Evolutionary conservation across 192 early-diverging fungal genomes (phyloP).

Genomic region (Thoreauomyces humboldtii): DNA sequence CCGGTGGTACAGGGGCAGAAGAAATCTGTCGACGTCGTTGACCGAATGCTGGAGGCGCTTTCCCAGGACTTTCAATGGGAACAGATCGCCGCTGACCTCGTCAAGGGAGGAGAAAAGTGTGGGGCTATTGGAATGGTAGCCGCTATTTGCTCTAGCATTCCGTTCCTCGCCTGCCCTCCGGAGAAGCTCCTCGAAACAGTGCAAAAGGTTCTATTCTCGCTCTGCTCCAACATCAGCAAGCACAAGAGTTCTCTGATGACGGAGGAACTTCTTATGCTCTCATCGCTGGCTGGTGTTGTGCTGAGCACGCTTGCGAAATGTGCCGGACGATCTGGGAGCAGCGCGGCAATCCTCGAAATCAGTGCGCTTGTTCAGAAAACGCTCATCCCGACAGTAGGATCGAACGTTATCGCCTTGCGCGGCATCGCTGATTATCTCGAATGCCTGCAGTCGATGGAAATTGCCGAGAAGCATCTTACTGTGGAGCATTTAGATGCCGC

Average conservation of each 20-base stretch:
- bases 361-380: conserved; percentile 2
- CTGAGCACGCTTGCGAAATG: conserved; percentile 16
- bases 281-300: conserved; percentile 8
- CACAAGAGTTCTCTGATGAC: too few species aligned
- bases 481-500: conserved; percentile 45
- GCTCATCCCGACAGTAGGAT: neutral
- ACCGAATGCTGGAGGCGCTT: conserved; percentile 39
- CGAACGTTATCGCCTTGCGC: conserved; percentile 5
- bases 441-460: neutral
- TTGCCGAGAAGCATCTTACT: conserved; percentile 22
- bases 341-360: neutral
- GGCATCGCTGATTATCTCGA: conserved; percentile 17
- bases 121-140: conserved; percentile 2
- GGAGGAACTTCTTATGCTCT: too few species aligned
- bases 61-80: conserved; percentile 47
- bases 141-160: conserved; percentile 14
- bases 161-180: conserved; percentile 22
- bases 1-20: conserved; percentile 17
- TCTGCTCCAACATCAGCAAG: too few species aligned
- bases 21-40: conserved; percentile 29
- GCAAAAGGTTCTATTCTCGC: neutral
- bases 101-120: neutral
- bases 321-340: neutral
- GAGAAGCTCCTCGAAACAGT: neutral
- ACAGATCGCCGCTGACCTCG: conserved; percentile 41